Conservation (phyloP, 371 early-diverging fungal genomes). For the Mucor mucedo region DNA sequence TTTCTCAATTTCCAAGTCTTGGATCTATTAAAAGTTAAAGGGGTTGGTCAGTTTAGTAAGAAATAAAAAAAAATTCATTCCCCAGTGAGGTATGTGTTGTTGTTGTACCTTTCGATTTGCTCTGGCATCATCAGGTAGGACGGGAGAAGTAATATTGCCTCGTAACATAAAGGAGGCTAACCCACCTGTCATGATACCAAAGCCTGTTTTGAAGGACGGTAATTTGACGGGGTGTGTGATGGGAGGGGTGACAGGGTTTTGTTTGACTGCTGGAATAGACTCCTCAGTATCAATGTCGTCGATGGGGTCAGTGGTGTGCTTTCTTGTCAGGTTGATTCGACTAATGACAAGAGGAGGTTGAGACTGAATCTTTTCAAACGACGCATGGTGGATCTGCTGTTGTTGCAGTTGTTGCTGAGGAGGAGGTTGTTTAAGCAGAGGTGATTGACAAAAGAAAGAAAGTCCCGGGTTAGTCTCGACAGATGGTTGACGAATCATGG, state of each 20-base stretch:
- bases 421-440: constrained; percentile 1
- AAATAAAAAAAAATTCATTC: background rate
- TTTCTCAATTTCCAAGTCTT: constrained; percentile 61
- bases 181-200: constrained; percentile 13
- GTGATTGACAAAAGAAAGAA: constrained; percentile 33
- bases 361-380: constrained; percentile 15
- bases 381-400: background rate
- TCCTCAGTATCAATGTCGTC: constrained; percentile 13
- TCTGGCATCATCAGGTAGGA: constrained; percentile 41
- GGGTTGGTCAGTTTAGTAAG: background rate
- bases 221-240: background rate
- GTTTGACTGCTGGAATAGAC: background rate
- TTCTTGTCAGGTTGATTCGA: constrained; percentile 19
- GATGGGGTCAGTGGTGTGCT: background rate
- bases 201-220: constrained; percentile 19
- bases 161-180: constrained; percentile 29
- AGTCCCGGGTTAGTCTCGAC: constrained; percentile 28
- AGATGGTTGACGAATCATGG: constrained; percentile 34
- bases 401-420: constrained; percentile 8
- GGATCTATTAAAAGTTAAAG: constrained; percentile 35
- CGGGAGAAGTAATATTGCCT: constrained; percentile 11
- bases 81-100: background rate
- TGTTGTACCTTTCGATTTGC: constrained; percentile 43
- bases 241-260: background rate
- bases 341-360: constrained; percentile 29